Base-by-base conservation (phyloP, 2,329 filamentous ascomycete species). In the Epichloe gansuensis region DNA sequence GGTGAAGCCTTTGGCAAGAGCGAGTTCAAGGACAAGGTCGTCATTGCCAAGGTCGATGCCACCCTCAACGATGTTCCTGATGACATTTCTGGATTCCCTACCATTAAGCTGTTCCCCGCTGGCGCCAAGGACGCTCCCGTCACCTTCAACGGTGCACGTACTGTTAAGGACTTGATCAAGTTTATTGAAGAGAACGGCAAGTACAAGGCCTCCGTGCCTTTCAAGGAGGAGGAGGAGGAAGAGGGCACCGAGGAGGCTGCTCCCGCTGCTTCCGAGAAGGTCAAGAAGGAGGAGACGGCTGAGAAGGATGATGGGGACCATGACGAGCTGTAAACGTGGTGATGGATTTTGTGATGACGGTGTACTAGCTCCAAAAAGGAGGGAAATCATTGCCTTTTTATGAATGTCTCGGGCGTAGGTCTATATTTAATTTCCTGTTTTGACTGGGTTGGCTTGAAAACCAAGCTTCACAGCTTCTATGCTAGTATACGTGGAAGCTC, bases 131-230 rank as follows among this genome's bases (percentile, higher is more conserved):
- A 80, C 65, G 76, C 82, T 61, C 88, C 93, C 55, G 72, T 96
- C 58, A 88, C 89, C 62, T 98, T 96, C 81, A 80, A 77, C 59
- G 93, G 93, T 63, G 81, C 85, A 59, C 89, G 93, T 65, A 93
- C 89, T 52, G 75, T 96, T 53, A 88, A 95, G 75, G 93, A 97
- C 69, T 81, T 98, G 56, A 85, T 88, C 65, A 80, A 85, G 64
- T 98, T 98, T 76, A 81, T 98, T 71, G 84, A 88, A 73, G 90
- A 96, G 78, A 95, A 93, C 70, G 93, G 93, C 72, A 93, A 90
- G 73, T 81, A 94, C 79, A 83, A 86, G 72, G 82, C 88, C 59
- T 82, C 85, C 62, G 82, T 85, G 57, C 71, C 75, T 60, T 71
- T 74, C 62, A 69, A 72, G 62, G 69, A 72, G 62, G 77, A 77